Percentiles rank a stretch among this genome's conserved stretches.
Conservation (phyloP, 306 rosid genomes). For the Begonia fuchsioides region DNA sequence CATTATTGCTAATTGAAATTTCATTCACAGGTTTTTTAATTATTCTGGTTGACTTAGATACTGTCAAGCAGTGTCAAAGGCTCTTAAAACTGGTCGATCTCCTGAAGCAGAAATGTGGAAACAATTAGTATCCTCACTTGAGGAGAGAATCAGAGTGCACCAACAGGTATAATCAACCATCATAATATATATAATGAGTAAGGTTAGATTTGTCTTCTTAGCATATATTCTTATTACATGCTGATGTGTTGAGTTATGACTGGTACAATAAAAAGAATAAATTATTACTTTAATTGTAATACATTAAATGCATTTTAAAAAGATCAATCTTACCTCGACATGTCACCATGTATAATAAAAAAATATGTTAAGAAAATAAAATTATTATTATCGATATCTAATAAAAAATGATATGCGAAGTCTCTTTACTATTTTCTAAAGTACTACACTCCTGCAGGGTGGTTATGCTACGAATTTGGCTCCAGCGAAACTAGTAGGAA, state of each 20-base stretch:
- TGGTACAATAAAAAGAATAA: too few species aligned
- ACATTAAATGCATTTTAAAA: too few species aligned
- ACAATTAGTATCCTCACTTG: constrained; percentile 62
- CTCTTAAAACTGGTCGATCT: constrained; percentile 73
- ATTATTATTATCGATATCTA: too few species aligned
- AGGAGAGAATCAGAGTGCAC: constrained; percentile 77
- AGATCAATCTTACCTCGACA: too few species aligned
- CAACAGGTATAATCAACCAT: constrained; percentile 59
- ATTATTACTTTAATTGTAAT: too few species aligned
- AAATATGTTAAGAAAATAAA: too few species aligned
- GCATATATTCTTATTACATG: too few species aligned
- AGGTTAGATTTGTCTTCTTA: too few species aligned
- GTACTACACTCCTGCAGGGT: constrained; percentile 33
- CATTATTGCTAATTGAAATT: constrained; percentile 3
- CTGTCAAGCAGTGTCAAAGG: constrained; percentile 70
- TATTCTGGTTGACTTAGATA: constrained; percentile 32
- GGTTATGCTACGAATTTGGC: constrained; percentile 72
- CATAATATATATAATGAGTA: too few species aligned
- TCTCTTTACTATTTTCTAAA: too few species aligned
- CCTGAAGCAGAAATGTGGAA: constrained; percentile 87
- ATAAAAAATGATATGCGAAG: neutral
- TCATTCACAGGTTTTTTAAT: constrained; percentile 5
- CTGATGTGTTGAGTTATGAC: too few species aligned
- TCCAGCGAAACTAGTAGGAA: constrained; percentile 65
- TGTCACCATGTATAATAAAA: too few species aligned